These are phyloP conservation scores for Penicillium bovifimosum DNA, from an alignment of 495 filamentous ascomycete species.

Conservation along the genomic window DNA sequence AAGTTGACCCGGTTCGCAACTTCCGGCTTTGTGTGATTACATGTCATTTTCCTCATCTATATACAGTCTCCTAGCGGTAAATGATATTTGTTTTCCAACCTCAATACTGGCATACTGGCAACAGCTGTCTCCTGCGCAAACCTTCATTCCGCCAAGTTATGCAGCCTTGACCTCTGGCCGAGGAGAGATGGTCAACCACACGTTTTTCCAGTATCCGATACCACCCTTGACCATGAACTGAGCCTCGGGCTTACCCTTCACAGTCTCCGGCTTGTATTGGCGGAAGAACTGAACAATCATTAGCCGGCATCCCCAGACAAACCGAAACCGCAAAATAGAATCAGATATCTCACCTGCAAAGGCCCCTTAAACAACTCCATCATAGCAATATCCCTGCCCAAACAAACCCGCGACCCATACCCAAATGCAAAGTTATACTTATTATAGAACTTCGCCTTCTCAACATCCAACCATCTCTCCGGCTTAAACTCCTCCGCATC, in stretches of 20 bases:
- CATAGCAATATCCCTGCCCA: slow-evolving; percentile 51
- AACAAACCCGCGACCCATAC: slow-evolving; percentile 48
- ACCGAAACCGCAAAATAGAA: neutral
- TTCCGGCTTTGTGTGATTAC: neutral
- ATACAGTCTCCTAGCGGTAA: slow-evolving; percentile 1
- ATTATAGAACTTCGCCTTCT: slow-evolving; percentile 42
- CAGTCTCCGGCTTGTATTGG: slow-evolving; percentile 28
- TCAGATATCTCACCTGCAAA: slow-evolving; percentile 35
- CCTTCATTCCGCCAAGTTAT: neutral
- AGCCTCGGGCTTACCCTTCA: slow-evolving; percentile 29
- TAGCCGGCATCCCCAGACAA: neutral
- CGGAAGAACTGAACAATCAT: slow-evolving; percentile 32
- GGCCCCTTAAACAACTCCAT: slow-evolving; percentile 53
- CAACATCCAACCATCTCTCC: slow-evolving; percentile 40
- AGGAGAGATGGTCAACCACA: slow-evolving; percentile 42
- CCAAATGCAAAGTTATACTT: slow-evolving; percentile 52
- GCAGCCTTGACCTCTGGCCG: slow-evolving; percentile 13
- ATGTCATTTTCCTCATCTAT: neutral
- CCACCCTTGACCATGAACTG: slow-evolving; percentile 44
- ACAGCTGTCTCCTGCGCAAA: neutral
- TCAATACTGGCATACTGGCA: neutral
- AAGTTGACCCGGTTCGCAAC: neutral
- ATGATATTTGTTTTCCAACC: neutral
- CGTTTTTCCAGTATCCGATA: slow-evolving; percentile 42
- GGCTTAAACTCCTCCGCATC: slow-evolving; percentile 36